Conservation (phyloP, 495 filamentous ascomycete species). For the Podospora bellae-mahoneyi region DNA sequence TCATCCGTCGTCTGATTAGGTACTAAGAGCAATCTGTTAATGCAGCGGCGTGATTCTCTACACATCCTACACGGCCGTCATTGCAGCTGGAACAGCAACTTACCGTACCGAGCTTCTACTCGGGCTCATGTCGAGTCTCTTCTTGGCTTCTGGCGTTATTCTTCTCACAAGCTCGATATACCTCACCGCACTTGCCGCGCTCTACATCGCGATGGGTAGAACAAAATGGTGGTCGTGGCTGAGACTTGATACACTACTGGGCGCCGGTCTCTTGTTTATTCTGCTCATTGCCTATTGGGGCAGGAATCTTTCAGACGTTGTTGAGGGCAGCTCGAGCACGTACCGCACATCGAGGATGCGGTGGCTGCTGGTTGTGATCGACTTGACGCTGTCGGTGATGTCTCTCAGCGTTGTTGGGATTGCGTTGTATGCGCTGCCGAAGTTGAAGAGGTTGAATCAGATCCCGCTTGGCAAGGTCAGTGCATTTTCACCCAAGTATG, state of each 20-base stretch:
- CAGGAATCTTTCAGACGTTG: not conserved
- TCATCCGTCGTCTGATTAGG: too few species aligned
- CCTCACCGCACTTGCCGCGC: not conserved
- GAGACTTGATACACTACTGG: conserved; percentile 5
- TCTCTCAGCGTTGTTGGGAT: conserved; percentile 2
- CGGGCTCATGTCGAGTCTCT: not conserved
- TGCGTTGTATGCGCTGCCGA: conserved; percentile 7
- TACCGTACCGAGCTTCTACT: not conserved
- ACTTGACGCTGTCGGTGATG: conserved; percentile 11
- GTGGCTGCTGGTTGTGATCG: conserved; percentile 18
- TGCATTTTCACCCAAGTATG: not conserved
- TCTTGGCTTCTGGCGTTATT: not conserved
- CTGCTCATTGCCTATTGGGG: conserved; percentile 7
- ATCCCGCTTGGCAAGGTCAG: not conserved
- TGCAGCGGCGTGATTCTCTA: too few species aligned
- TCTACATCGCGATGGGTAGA: conserved; percentile 6
- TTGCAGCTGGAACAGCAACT: too few species aligned
- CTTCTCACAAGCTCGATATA: conserved; percentile 1
- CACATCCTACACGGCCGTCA: too few species aligned
- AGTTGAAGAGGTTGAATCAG: conserved; percentile 10
- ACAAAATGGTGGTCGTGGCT: conserved; percentile 12
- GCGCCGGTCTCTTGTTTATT: not conserved
- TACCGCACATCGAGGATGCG: not conserved
- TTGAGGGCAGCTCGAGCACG: not conserved
- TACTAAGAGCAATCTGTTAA: too few species aligned